phyloP scores from a whole-genome alignment of 2,329 filamentous ascomycete genomes.

The Parasarocladium wereldwijsianum region DNA sequence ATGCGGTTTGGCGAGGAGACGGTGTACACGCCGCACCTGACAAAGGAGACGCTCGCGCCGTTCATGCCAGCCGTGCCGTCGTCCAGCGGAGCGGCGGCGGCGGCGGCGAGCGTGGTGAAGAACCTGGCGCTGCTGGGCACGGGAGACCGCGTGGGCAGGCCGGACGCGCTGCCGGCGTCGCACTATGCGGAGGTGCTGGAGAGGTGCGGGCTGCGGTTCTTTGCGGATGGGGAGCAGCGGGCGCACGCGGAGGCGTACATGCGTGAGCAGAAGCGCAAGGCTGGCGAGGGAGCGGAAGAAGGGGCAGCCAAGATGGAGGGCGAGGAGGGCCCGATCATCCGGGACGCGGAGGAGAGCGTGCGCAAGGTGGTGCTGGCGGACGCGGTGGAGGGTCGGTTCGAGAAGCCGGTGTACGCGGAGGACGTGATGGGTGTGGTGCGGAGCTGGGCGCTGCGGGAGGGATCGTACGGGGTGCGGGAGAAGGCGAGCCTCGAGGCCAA shows the following conservation, averaged over 20 bases:
- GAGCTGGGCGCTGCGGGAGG: slow-evolving; percentile 21
- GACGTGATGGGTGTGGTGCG: slow-evolving; percentile 19
- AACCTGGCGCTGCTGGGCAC: slow-evolving; percentile 20
- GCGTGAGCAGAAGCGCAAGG: slow-evolving; percentile 7
- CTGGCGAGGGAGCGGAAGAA: slow-evolving; percentile 8
- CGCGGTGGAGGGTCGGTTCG: slow-evolving; percentile 21
- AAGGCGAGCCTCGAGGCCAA: slow-evolving; percentile 24
- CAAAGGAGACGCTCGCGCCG: slow-evolving; percentile 15
- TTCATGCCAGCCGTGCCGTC: slow-evolving; percentile 17
- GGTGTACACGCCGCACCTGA: slow-evolving; percentile 18
- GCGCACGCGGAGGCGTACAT: slow-evolving; percentile 17
- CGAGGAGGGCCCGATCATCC: slow-evolving; percentile 14
- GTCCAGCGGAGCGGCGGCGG: slow-evolving; percentile 12
- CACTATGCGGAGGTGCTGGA: slow-evolving; percentile 17
- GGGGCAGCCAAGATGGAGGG: slow-evolving; percentile 6
- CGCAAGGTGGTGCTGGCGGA: slow-evolving; percentile 17
- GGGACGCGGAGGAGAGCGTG: slow-evolving; percentile 18
- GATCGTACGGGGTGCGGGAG: slow-evolving; percentile 19
- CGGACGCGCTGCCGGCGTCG: slow-evolving; percentile 14
- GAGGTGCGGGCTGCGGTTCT: slow-evolving; percentile 15
- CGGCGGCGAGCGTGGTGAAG: slow-evolving; percentile 19
- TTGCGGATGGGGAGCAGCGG: slow-evolving; percentile 15
- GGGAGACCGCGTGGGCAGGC: slow-evolving; percentile 18
- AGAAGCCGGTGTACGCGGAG: slow-evolving; percentile 14
- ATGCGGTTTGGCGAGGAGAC: slow-evolving; percentile 19